These are phyloP conservation scores for Trichoderma citrinoviride DNA, from an alignment of 2,329 filamentous ascomycete species.

Conservation along the genomic window DNA sequence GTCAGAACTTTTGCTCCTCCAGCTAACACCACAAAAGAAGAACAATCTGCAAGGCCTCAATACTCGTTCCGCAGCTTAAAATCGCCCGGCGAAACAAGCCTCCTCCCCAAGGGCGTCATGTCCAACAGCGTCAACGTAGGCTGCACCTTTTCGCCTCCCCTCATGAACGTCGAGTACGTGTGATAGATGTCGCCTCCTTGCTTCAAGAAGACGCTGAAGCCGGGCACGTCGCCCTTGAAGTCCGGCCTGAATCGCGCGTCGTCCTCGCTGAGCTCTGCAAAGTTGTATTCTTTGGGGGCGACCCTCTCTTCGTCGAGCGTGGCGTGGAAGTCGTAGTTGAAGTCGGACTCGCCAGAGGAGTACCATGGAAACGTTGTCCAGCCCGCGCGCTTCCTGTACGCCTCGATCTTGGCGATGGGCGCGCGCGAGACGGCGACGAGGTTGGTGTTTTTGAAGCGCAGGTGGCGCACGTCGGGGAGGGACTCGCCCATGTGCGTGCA, in stretches of 20 bases:
- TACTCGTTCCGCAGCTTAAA: conserved; percentile 32
- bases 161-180: conserved; percentile 38
- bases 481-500: conserved; percentile 41
- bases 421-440: conserved; percentile 42
- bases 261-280: conserved; percentile 29
- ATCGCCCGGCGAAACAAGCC: conserved; percentile 27
- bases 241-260: conserved; percentile 30
- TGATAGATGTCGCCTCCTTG: conserved; percentile 36
- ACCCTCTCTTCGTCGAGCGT: conserved; percentile 32
- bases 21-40: no score
- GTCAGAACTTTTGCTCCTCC: no score
- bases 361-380: conserved; percentile 45
- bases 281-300: conserved; percentile 32
- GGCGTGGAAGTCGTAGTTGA: conserved; percentile 43
- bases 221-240: conserved; percentile 36
- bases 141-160: conserved; percentile 35
- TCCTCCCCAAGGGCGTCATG: conserved; percentile 37
- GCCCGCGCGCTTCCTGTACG: conserved; percentile 38
- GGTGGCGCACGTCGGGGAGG: conserved; percentile 39
- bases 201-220: conserved; percentile 39
- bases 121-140: conserved; percentile 35
- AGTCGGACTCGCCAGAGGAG: conserved; percentile 36
- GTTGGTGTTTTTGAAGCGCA: conserved; percentile 39
- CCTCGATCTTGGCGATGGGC: conserved; percentile 36
- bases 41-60: background rate